These are phyloP conservation scores for Achaetomium macrosporum DNA, from an alignment of 2,329 filamentous ascomycete species.

Conservation along the genomic window DNA sequence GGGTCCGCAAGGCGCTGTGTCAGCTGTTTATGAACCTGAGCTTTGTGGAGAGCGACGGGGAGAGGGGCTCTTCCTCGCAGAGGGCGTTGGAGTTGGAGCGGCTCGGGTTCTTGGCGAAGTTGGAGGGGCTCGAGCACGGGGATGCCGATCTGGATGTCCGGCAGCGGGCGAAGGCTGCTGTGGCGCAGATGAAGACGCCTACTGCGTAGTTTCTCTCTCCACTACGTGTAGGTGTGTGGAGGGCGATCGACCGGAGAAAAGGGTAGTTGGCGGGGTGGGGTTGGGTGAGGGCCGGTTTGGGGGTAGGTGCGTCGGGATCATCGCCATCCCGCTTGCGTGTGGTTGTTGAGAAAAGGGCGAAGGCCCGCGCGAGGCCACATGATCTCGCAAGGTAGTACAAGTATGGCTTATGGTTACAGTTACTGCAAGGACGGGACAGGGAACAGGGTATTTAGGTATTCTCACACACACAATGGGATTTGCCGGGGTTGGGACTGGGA, in stretches of 20 bases:
- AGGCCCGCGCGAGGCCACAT: no score
- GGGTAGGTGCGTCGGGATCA: neutral
- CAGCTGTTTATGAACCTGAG: conserved; percentile 84
- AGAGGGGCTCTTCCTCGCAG: conserved; percentile 58
- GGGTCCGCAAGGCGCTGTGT: conserved; percentile 72
- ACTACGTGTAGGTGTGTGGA: neutral
- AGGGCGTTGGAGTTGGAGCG: conserved; percentile 64
- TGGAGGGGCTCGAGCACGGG: conserved; percentile 54
- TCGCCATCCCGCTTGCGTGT: no score
- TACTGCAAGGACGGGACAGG: no score
- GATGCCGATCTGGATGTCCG: conserved; percentile 77
- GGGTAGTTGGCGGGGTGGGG: no score
- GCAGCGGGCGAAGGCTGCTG: conserved; percentile 75
- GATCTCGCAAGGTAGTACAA: no score
- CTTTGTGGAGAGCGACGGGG: conserved; percentile 69
- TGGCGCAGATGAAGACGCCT: conserved; percentile 58
- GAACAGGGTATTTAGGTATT: no score
- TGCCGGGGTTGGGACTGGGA: no score
- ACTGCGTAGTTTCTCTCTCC: conserved; percentile 2
- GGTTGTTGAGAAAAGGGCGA: no score
- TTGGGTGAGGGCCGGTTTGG: neutral
- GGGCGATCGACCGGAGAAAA: neutral
- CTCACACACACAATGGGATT: no score
- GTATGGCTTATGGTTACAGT: no score
- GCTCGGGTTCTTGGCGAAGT: conserved; percentile 63